These are phyloP conservation scores for Massarina eburnea DNA, from an alignment of 2,329 filamentous ascomycete species.

Conservation along the genomic window DNA sequence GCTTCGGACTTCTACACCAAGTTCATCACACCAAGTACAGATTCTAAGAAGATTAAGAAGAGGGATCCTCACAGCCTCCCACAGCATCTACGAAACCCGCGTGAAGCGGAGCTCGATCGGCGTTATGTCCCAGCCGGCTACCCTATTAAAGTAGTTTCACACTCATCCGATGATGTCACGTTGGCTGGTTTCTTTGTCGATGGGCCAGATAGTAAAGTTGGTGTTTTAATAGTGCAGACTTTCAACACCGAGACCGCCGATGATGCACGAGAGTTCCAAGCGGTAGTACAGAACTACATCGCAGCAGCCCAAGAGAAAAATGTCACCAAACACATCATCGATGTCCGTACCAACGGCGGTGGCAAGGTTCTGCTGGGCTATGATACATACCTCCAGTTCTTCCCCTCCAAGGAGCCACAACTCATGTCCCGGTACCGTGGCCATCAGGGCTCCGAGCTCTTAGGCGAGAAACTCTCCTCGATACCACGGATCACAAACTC, in stretches of 20 bases:
- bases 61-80: conserved; percentile 26
- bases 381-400: conserved; percentile 56
- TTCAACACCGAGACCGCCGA: conserved; percentile 38
- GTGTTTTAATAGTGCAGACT: conserved; percentile 48
- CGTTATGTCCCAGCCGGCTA: conserved; percentile 33
- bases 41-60: conserved; percentile 24
- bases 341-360: conserved; percentile 63
- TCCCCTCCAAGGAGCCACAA: conserved; percentile 50
- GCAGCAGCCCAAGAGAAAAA: conserved; percentile 48
- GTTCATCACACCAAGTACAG: conserved; percentile 27
- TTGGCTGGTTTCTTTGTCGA: conserved; percentile 52
- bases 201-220: conserved; percentile 44
- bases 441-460: conserved; percentile 35
- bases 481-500: conserved; percentile 12
- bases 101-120: conserved; percentile 28
- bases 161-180: conserved; percentile 31
- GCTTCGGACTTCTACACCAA: conserved; percentile 45
- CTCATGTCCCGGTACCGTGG: conserved; percentile 52
- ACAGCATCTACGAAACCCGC: conserved; percentile 29
- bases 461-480: conserved; percentile 25
- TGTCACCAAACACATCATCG: conserved; percentile 64
- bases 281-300: conserved; percentile 49
- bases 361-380: conserved; percentile 49
- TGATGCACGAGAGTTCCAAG: conserved; percentile 38
- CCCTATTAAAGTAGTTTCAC: conserved; percentile 41